A percentile compares a stretch with the other conserved stretches of the same genome.
Conservation (phyloP, 2,329 filamentous ascomycete genomes). For the Curvularia hawaiiensis region DNA sequence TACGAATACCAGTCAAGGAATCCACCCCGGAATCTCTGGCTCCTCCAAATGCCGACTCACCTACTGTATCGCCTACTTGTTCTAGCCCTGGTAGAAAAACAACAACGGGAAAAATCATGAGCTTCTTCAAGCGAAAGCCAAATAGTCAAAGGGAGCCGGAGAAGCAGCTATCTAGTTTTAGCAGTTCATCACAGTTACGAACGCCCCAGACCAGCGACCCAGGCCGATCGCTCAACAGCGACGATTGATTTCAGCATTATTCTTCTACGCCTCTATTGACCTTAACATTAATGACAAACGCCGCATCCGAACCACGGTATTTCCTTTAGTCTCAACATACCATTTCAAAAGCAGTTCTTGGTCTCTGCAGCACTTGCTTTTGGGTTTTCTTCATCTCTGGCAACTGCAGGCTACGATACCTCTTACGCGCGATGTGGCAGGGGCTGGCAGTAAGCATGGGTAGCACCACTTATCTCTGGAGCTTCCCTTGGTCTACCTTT, state of each 20-base stretch:
- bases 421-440: slow-evolving; percentile 30
- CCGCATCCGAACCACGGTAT: slow-evolving; percentile 26
- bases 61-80: slow-evolving; percentile 28
- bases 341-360: slow-evolving; percentile 28
- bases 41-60: slow-evolving; percentile 31
- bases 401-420: slow-evolving; percentile 23
- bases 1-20: slow-evolving; percentile 32
- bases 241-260: slow-evolving; percentile 33
- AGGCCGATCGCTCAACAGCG: slow-evolving; percentile 41
- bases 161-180: slow-evolving; percentile 43
- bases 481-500: slow-evolving; percentile 22
- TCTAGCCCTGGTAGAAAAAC: slow-evolving; percentile 36
- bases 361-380: slow-evolving; percentile 17
- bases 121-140: slow-evolving; percentile 45
- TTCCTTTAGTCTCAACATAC: slow-evolving; percentile 22
- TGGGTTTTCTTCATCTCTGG: slow-evolving; percentile 18
- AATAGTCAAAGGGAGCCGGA: slow-evolving; percentile 36
- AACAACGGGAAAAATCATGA: slow-evolving; percentile 43
- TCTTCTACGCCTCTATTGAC: slow-evolving; percentile 13
- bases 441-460: slow-evolving; percentile 29
- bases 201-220: slow-evolving; percentile 44
- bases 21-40: slow-evolving; percentile 23
- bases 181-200: slow-evolving; percentile 43
- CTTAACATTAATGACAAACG: slow-evolving; percentile 24
- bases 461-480: slow-evolving; percentile 16